These are phyloP conservation scores for Pleurotus tuber-regium DNA, from an alignment of 768 basidiomycete species.

Conservation along the genomic window DNA sequence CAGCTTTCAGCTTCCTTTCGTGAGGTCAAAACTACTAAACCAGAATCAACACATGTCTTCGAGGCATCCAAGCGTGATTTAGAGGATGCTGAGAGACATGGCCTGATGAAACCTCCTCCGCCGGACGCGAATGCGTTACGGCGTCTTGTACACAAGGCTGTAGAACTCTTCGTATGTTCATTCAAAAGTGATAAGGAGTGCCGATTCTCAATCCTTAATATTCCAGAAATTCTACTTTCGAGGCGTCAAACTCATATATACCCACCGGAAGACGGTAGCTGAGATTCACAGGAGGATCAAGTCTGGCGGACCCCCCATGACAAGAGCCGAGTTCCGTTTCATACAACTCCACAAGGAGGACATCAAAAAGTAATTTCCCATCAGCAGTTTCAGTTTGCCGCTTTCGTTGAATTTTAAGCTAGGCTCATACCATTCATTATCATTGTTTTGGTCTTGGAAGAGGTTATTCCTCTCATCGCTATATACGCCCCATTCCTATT, in stretches of 20 bases:
- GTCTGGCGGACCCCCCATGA: conserved; percentile 58
- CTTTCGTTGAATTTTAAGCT: too few relatives aligned
- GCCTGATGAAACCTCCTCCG: conserved; percentile 67
- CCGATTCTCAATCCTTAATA: conserved; percentile 7
- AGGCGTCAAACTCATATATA: conserved; percentile 70
- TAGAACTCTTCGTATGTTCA: conserved; percentile 41
- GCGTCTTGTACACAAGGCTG: conserved; percentile 45
- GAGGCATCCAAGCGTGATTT: conserved; percentile 62
- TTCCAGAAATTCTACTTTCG: conserved; percentile 80
- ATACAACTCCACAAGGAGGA: conserved; percentile 67
- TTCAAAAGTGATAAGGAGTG: too few relatives aligned
- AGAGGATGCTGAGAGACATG: conserved; percentile 61
- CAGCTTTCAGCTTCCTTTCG: conserved; percentile 20
- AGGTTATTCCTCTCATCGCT: conserved; percentile 79
- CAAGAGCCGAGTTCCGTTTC: conserved; percentile 68
- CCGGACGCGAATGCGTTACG: conserved; percentile 54
- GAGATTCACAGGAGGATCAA: conserved; percentile 55
- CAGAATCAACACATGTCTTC: conserved; percentile 15
- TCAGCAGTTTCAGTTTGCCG: not conserved
- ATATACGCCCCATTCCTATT: conserved; percentile 83
- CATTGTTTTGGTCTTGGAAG: conserved; percentile 74
- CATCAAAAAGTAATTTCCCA: conserved; percentile 53
- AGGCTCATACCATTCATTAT: conserved; percentile 80
- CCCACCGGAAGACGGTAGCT: conserved; percentile 52
- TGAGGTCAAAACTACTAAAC: conserved; percentile 16